Conservation (phyloP, 139 green algal species). For the Gonium pectorale region DNA sequence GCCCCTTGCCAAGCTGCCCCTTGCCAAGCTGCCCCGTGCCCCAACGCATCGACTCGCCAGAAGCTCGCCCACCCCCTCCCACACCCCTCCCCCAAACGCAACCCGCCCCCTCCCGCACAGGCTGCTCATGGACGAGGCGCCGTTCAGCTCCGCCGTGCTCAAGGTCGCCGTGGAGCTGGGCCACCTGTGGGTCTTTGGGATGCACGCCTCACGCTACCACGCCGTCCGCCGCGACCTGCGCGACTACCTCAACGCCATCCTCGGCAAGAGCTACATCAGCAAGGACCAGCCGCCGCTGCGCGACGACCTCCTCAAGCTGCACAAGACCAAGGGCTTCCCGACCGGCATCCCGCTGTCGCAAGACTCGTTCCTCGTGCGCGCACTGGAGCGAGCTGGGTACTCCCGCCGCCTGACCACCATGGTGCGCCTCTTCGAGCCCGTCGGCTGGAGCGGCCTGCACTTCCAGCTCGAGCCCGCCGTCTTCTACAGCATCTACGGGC, state of each 20-base stretch:
- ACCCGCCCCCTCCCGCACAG: too few relatives aligned
- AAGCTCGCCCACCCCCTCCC: too few relatives aligned
- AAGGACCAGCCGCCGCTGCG: neutral
- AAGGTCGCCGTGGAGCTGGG: neutral
- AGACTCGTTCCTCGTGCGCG: neutral
- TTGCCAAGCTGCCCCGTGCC: too few relatives aligned
- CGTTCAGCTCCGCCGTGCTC: neutral
- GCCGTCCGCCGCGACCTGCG: neutral
- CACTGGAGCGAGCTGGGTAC: neutral
- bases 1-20: too few relatives aligned
- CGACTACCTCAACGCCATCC: slow-evolving; percentile 5
- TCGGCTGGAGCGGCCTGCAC: slow-evolving; percentile 13
- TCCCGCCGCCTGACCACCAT: neutral
- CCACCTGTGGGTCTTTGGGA: slow-evolving; percentile 10
- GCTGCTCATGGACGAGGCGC: slow-evolving; percentile 9
- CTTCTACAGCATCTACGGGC: slow-evolving; percentile 5
- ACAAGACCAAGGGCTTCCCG: neutral
- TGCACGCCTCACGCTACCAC: slow-evolving; percentile 6
- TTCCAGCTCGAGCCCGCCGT: neutral
- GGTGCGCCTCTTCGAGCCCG: slow-evolving; percentile 1
- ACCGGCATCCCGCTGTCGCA: neutral
- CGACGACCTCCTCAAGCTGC: neutral
- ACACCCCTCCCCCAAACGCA: too few relatives aligned
- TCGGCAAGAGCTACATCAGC: neutral
- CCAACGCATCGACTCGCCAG: too few relatives aligned